Evolutionary conservation across 805 yeast genomes (phyloP), one percentile per base, ranked within the genome.

Genomic region (Torulaspora franciscae): DNA sequence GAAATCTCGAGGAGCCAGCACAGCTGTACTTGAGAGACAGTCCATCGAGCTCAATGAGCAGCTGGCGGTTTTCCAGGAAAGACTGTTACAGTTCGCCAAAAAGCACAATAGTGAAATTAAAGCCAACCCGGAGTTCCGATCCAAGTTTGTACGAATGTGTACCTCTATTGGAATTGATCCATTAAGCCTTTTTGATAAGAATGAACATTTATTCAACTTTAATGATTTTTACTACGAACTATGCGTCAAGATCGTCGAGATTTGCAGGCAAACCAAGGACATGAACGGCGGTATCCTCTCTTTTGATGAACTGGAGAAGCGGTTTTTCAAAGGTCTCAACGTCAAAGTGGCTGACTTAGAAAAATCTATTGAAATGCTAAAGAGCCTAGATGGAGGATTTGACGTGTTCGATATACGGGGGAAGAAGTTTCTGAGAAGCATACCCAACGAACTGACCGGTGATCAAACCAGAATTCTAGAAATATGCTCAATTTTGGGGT

Each of bases 121-220:
- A 42, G 71, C 70, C 37, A 82, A 85, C 59, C 73, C 81, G 0
- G 78, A 78, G 45, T 76, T 88, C 56, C 70, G 95, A 25, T 68
- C 74, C 24, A 82, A 85, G 58, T 87, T 89, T 62, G 79, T 86
- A 29, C 75, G 76, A 47, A 81, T 90, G 69, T 88, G 96, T 57
- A 69, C 75, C 3, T 77, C 81, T 53, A 81, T 89, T 24, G 96
- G 96, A 1, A 81, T 89, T 14, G 96, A 90, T 61, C 93, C 96
- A 0, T 62, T 90, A 23, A 42, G 62, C 47, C 45, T 68, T n/a
- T 66, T 65, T 45, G 62, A 64, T 34, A 61, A 61, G 29, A 61
- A 65, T 41, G 51, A 57, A 22, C 65, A 61, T 46, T 51, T 61
- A 19, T 58, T 58, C 36, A 58, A 52, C 30, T 61, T 66, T 32